Percentiles rank a stretch among this genome's conserved stretches.
Evolutionary conservation across 192 early-diverging fungal genomes (phyloP).

Genomic region (Entrophospora sp.): DNA sequence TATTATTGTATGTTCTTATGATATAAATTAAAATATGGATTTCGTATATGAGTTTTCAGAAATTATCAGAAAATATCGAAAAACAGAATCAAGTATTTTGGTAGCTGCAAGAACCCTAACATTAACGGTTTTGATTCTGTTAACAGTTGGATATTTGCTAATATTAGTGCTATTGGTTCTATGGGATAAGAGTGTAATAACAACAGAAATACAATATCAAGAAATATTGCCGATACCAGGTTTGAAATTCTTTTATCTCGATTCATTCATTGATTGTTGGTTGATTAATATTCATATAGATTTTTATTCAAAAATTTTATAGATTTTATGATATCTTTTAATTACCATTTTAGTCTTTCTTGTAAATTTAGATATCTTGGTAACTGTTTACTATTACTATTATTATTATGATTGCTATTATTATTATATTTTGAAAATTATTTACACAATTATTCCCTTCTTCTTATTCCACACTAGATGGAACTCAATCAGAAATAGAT

Average conservation of each 20-base stretch:
- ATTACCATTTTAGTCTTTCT: conserved; percentile 10
- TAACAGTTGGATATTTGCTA: neutral
- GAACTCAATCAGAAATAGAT: neutral
- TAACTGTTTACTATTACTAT: neutral
- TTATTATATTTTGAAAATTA: neutral
- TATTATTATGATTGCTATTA: neutral
- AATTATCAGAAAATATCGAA: conserved; percentile 9
- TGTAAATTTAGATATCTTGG: conserved; percentile 4
- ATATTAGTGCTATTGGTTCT: neutral
- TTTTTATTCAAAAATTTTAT: neutral
- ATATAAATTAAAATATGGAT: neutral
- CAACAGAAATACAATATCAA: neutral
- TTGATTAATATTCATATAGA: neutral
- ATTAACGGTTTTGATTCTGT: neutral
- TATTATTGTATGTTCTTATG: no score
- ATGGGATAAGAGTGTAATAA: neutral
- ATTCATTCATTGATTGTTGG: no score
- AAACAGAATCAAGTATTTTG: neutral
- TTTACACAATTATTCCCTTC: neutral
- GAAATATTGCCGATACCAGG: conserved; percentile 3
- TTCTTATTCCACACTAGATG: neutral
- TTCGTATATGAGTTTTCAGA: neutral
- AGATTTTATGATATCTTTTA: conserved; percentile 3
- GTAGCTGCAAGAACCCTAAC: neutral
- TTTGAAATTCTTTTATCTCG: no score